Percentiles rank a stretch among this genome's conserved stretches.
These are phyloP conservation scores for Delonix regia DNA, from an alignment of 306 rosid genomes.

Conservation along the genomic window DNA sequence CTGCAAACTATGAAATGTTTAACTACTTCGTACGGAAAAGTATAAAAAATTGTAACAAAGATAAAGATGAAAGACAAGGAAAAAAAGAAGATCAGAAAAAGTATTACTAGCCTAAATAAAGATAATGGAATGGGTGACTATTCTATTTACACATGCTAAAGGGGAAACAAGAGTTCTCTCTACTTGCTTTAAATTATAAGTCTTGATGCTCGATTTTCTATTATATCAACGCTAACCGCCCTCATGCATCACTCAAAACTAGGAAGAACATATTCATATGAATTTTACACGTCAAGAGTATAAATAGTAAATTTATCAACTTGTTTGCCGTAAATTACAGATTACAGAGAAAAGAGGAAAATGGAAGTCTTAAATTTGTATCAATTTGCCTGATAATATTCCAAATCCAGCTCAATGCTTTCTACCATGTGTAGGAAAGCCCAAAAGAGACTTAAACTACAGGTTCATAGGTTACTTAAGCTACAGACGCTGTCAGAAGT, in stretches of 20 bases:
- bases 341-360: background rate
- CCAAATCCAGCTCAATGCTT: background rate
- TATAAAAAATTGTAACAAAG: background rate
- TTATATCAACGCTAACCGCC: background rate
- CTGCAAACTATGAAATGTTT: background rate
- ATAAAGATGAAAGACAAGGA: background rate
- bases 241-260: background rate
- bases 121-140: no score
- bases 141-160: background rate
- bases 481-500: background rate
- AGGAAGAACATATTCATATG: background rate
- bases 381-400: background rate
- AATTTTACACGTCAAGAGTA: background rate
- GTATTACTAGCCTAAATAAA: background rate
- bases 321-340: background rate
- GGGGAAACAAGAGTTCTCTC: background rate
- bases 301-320: background rate
- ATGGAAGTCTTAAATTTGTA: background rate
- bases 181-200: background rate
- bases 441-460: background rate
- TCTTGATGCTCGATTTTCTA: background rate
- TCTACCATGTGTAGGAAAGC: background rate
- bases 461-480: background rate
- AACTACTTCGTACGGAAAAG: background rate
- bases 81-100: background rate